Evolutionary conservation across 2,329 filamentous ascomycete species (phyloP), one percentile per base, ranked within the genome.

Genomic region (Cladosporium sp.): DNA sequence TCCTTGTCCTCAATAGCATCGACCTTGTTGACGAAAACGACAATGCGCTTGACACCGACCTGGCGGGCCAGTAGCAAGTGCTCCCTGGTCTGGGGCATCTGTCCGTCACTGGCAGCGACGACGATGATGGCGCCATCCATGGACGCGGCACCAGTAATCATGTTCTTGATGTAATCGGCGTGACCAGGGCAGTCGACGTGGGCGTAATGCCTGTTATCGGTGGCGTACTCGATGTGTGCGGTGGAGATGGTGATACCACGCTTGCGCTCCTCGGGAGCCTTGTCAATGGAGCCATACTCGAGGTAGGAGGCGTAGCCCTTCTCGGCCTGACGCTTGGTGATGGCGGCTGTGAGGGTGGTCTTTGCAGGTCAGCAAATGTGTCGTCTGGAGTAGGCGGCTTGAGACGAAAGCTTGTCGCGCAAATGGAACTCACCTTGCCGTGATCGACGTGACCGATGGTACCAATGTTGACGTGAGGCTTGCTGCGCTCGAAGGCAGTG

Each of bases 121-220:
- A 98, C 93, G 67, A 98, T 96, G 71, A 98, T 92, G 67, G 93
- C 92, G 67, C 93, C 93, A 67, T 98, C 93, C 93, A 98, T 98
- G 80, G 90, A 95, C 67, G 95, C 92, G 59, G 93, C 91, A 84
- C 93, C 93, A 63, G 93, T 98, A 74, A 98, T 98, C 93, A 98
- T 98, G 86, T 98, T 98, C 84, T 98, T 98, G 80, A 98, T 97
- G 82, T 98, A 98, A 89, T 98, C 93, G 76, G 93, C 93, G 86
- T 98, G 93, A 76, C 93, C 93, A 55, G 93, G 93, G 77, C 93
- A 98, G 83, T 98, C 93, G 79, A 98, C 93, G 83, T 98, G 93
- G 67, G 93, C 93, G 78, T 98, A 98, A 80, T 98, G 93, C 69
- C 93, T 86, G 70, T 79, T 80, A 0, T 95, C 89, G 72, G 93